These are phyloP conservation scores for Daedaleopsis nitida DNA, from an alignment of 768 basidiomycete species.

Conservation along the genomic window DNA sequence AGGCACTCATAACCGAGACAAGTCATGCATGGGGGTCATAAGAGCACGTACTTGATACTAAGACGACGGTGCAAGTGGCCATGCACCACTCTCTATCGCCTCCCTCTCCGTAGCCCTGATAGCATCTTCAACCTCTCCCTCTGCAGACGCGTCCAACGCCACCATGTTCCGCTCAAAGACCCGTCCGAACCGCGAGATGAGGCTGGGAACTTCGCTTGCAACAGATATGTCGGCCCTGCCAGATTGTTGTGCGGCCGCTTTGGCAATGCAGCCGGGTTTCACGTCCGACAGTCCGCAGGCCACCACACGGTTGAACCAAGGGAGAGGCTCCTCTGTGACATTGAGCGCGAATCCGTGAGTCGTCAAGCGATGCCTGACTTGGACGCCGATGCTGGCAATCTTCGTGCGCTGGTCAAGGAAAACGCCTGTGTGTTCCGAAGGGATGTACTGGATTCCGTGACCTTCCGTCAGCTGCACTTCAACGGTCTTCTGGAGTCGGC, in stretches of 20 bases:
- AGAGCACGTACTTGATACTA: neutral
- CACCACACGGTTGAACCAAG: constrained; percentile 87
- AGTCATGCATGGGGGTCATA: too few species aligned
- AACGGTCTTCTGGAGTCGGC: constrained; percentile 74
- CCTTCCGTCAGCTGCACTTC: constrained; percentile 59
- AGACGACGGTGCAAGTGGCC: constrained; percentile 10
- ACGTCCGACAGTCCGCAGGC: constrained; percentile 92
- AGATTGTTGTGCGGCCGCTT: constrained; percentile 1
- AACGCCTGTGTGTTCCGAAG: constrained; percentile 87
- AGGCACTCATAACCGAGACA: too few species aligned
- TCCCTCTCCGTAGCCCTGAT: constrained; percentile 28
- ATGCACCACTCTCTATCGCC: constrained; percentile 18
- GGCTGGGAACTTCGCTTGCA: constrained; percentile 50
- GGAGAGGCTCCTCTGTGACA: constrained; percentile 74
- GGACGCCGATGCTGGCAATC: constrained; percentile 94
- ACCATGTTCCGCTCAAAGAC: constrained; percentile 33
- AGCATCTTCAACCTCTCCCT: constrained; percentile 27
- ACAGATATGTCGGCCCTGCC: constrained; percentile 36
- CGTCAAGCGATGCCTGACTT: constrained; percentile 92
- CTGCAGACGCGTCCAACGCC: constrained; percentile 23
- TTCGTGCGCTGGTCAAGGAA: constrained; percentile 83
- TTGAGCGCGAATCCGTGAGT: constrained; percentile 96
- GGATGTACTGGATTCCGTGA: constrained; percentile 56
- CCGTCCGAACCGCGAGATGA: constrained; percentile 37
- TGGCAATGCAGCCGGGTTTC: constrained; percentile 65